Percentiles rank a stretch among this genome's conserved stretches.
Conservation (phyloP, 164 flowering plant genomes). For the Pachysandra terminalis region DNA sequence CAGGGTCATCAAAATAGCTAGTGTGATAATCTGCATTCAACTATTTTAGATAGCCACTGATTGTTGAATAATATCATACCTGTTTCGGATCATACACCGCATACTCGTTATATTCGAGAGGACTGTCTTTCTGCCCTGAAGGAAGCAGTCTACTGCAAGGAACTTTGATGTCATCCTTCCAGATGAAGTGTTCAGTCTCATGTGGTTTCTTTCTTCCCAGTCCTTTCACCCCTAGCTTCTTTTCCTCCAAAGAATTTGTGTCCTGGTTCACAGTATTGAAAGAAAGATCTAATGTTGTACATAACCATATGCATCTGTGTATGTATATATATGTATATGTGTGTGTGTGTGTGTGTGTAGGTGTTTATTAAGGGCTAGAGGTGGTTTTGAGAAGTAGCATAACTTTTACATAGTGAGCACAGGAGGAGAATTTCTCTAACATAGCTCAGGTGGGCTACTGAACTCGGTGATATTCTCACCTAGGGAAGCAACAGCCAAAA, state of each 20-base stretch:
- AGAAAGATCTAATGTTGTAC: no score
- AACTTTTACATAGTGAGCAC: no score
- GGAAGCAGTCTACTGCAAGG: constrained; percentile 68
- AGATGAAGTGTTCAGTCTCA: constrained; percentile 50
- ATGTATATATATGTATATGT: no score
- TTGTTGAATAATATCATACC: constrained; percentile 38
- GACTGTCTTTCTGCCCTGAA: constrained; percentile 64
- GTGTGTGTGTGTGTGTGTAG: no score
- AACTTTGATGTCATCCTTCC: constrained; percentile 75
- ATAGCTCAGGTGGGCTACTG: constrained; percentile 49
- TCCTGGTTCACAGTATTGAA: constrained; percentile 34
- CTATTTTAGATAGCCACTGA: neutral
- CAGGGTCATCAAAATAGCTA: no score
- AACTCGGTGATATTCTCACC: constrained; percentile 52
- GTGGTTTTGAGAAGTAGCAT: no score
- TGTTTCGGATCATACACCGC: constrained; percentile 78
- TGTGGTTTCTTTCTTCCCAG: constrained; percentile 66
- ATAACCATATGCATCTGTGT: no score
- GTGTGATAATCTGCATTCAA: neutral
- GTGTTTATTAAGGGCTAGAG: no score
- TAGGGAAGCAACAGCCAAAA: constrained; percentile 63
- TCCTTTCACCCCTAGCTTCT: constrained; percentile 62
- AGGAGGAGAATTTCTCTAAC: neutral
- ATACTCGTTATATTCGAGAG: constrained; percentile 73
- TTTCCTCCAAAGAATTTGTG: constrained; percentile 55